Evolutionary conservation across 345 rosid genomes (phyloP), one percentile per base, ranked within the genome.

Genomic region (Adansonia digitata): DNA sequence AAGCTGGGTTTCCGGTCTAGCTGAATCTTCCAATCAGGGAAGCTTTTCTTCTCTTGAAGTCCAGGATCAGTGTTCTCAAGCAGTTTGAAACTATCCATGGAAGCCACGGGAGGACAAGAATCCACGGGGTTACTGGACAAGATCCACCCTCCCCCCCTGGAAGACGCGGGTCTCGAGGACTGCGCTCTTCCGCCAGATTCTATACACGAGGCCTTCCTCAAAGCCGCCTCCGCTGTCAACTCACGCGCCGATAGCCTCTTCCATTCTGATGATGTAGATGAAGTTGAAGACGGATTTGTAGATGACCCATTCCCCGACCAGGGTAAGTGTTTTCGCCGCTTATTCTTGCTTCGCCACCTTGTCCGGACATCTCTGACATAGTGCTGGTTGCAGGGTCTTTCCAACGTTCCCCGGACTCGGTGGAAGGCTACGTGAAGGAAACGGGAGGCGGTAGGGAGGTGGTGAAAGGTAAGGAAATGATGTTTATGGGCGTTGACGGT

Each of bases 131-230:
- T 87, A 37, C 75, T 84, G 1, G 72, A 77, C 40, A 69, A 14
- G 39, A 80, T 89, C 68, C 63, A 82, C 53, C 89, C 88, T 17
- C 93, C 89, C 4, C 87, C 82, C 9, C 78, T 87, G 7, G 88
- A 87, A 66, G 89, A 89, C 53, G 89, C 88, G 15, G 88, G 93
- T 9, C 88, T 89, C 67, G 89, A 85, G 75, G 89, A 89, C 71
- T 87, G 88, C 56, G 88, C 93, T 22, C 73, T 87, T 9, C 87
- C 86, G 5, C 81, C 81, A 0, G 90, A 87, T 4, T 75, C 87
- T 43, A 87, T 85, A 75, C 78, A 75, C 40, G 85, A 87, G 72
- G 88, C 91, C 75, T 87, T 89, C 78, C 66, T 79, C 37, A 87
- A 79, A 76, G 91, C 88, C 0, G 91, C 88, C 34, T 63, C 87